Percentiles rank a stretch among this genome's conserved stretches.
phyloP scores from a whole-genome alignment of 768 basidiomycete species.

The Tremella fuciformis region DNA sequence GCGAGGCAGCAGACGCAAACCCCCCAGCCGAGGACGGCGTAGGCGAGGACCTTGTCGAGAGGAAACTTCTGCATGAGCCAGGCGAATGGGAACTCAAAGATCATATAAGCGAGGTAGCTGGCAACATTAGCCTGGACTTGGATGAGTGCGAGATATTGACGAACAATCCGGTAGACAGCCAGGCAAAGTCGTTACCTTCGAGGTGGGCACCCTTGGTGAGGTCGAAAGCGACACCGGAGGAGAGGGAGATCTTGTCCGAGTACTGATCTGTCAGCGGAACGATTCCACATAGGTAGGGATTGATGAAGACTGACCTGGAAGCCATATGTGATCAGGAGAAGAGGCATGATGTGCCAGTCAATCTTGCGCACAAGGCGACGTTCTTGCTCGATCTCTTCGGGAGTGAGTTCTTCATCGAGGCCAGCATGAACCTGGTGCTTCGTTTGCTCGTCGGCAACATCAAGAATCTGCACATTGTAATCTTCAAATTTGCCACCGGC shows the following conservation, averaged over 20 bases:
- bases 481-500: constrained; percentile 5
- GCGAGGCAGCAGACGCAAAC: constrained; percentile 19
- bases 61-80: constrained; percentile 25
- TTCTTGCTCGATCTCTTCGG: constrained; percentile 13
- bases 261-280: constrained; percentile 12
- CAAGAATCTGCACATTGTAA: constrained; percentile 7
- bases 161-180: constrained; percentile 24
- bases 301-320: constrained; percentile 10
- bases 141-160: neutral
- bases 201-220: constrained; percentile 13
- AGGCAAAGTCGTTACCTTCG: constrained; percentile 23
- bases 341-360: constrained; percentile 29
- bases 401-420: constrained; percentile 13
- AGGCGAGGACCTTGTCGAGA: constrained; percentile 21
- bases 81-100: constrained; percentile 22
- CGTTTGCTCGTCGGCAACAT: constrained; percentile 15
- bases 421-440: constrained; percentile 15
- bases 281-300: neutral
- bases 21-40: constrained; percentile 21
- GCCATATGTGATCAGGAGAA: constrained; percentile 21
- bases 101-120: constrained; percentile 24
- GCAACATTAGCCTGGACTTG: neutral
- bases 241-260: constrained; percentile 26
- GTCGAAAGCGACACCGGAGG: constrained; percentile 23
- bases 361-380: constrained; percentile 16